phyloP scores from a whole-genome alignment of 306 rosid species.

The Nissolia schottii region DNA sequence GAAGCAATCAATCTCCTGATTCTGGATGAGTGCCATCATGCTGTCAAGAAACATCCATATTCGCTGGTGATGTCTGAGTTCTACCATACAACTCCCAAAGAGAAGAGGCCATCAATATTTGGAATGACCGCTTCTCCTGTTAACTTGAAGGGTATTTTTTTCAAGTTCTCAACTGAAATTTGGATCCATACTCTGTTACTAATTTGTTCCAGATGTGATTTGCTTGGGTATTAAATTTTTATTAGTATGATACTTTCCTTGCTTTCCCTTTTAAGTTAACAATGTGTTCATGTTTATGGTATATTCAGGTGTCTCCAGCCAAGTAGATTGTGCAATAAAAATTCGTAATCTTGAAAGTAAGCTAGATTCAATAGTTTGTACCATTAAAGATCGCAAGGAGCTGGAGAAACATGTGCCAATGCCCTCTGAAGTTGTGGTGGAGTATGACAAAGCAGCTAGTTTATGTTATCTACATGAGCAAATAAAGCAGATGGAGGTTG shows the following conservation, averaged over 20 bases:
- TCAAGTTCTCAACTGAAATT: slow-evolving; percentile 9
- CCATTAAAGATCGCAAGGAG: slow-evolving; percentile 96
- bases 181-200: background rate
- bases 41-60: slow-evolving; percentile 98
- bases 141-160: slow-evolving; percentile 77
- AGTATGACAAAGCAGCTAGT: slow-evolving; percentile 93
- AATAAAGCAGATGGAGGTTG: slow-evolving; percentile 89
- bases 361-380: slow-evolving; percentile 92
- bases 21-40: slow-evolving; percentile 98
- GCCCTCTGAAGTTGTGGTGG: slow-evolving; percentile 93
- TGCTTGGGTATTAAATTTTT: slow-evolving; percentile 1
- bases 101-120: slow-evolving; percentile 86
- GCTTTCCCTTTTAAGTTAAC: background rate
- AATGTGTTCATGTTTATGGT: slow-evolving; percentile 23
- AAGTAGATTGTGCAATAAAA: slow-evolving; percentile 96
- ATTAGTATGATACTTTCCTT: background rate
- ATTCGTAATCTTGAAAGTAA: slow-evolving; percentile 98
- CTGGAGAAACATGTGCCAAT: slow-evolving; percentile 94
- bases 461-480: slow-evolving; percentile 93
- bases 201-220: slow-evolving; percentile 7
- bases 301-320: slow-evolving; percentile 93
- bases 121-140: slow-evolving; percentile 99
- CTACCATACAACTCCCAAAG: slow-evolving; percentile 89
- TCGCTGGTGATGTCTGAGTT: slow-evolving; percentile 98
- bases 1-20: slow-evolving; percentile 83